Percentiles rank a stretch among this genome's conserved stretches.
phyloP scores from a whole-genome alignment of 192 early-diverging fungal genomes.

The Backusella psychrophila region DNA sequence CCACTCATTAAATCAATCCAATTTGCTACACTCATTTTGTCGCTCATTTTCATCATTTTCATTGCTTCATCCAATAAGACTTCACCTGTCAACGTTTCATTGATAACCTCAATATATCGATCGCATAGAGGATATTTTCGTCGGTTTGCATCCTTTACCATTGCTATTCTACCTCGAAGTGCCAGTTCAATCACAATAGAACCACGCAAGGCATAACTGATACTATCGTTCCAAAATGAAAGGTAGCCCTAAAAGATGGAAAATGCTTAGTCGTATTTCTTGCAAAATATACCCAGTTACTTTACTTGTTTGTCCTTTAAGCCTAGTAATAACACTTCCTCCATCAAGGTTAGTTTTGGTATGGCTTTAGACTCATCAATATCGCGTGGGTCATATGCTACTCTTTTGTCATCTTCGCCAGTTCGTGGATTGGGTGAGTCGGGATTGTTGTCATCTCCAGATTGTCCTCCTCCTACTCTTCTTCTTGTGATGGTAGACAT shows the following conservation, averaged over 20 bases:
- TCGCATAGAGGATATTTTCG: constrained; percentile 71
- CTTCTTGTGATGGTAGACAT: constrained; percentile 22
- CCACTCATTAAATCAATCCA: constrained; percentile 98
- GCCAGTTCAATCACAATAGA: constrained; percentile 95
- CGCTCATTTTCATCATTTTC: constrained; percentile 80
- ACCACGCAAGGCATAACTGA: constrained; percentile 93
- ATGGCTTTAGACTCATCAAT: constrained; percentile 36
- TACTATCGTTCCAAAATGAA: constrained; percentile 98
- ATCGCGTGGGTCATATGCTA: constrained; percentile 55
- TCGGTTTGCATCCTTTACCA: constrained; percentile 78
- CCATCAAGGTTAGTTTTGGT: constrained; percentile 83
- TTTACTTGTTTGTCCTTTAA: constrained; percentile 86
- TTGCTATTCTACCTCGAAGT: constrained; percentile 83
- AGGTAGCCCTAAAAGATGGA: constrained; percentile 68
- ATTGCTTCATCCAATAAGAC: constrained; percentile 93
- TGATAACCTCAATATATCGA: constrained; percentile 80
- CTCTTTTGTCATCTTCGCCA: constrained; percentile 12
- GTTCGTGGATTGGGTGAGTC: not conserved
- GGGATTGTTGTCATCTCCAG: constrained; percentile 2
- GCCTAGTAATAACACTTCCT: constrained; percentile 91
- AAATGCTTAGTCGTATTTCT: not conserved
- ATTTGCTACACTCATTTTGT: constrained; percentile 72
- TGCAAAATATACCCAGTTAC: not conserved
- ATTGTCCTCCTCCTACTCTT: constrained; percentile 19
- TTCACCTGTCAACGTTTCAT: constrained; percentile 82